Evolutionary conservation across 768 basidiomycete genomes (phyloP), one percentile per base, ranked within the genome.

Genomic region (Kwoniella sp.): DNA sequence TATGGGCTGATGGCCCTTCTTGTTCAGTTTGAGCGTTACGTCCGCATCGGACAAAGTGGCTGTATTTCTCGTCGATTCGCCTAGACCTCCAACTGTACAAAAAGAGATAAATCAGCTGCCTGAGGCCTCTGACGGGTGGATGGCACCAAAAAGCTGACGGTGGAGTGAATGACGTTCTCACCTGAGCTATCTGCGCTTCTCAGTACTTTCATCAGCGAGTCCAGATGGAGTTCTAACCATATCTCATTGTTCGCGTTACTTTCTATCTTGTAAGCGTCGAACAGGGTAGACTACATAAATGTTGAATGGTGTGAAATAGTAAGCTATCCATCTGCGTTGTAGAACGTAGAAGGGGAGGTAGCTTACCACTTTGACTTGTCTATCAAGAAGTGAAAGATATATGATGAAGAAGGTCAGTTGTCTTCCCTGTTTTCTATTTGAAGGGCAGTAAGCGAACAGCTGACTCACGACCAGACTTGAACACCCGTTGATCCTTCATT

Each of bases 381-480:
- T 77, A 27, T 6, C n/a, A 17, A 0, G 1, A 8, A 30, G 27
- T 57, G 6, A 33, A 30, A 13, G 22, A 27, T 47, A 12, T 44
- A 48, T 48, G 0, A 25, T 25, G 27, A 40, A 24, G 29, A 60
- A 33, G 5, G 13, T 22, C 26, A 27, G 1, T 19, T 12, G 7
- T 21, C 44, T 46, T 22, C n/a, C n/a, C n/a, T 47, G 5, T 47
- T 17, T 3, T 13, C 25, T 33, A 33, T 33, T 33, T 33, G 33
- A 6, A 33, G 33, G 6, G 7, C 33, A 6, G 33, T 6, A 13
- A 33, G 6, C 33, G 33, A 19, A 19, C 40, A 44, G 40, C 40
- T 44, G 24, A 71, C 78, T 72, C 57, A 79, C 78, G 78, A 79
- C 79, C 79, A 80, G 1, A 80, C 76, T 60, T 80, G 77, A 2